phyloP scores from a whole-genome alignment of 1,284 basidiomycete species.

The Ustilago bromivora region DNA sequence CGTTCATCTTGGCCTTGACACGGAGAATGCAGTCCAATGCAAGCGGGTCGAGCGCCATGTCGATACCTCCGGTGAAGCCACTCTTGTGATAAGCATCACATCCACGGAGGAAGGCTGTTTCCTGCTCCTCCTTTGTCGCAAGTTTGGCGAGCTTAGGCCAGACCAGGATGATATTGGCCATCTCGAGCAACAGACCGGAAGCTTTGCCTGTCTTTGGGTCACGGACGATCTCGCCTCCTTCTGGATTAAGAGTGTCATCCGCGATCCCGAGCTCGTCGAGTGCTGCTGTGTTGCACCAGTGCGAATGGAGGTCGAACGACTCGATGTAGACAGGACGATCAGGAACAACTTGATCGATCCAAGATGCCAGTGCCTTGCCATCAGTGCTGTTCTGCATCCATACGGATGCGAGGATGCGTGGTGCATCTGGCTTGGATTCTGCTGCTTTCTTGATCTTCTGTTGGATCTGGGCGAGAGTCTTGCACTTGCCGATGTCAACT shows the following conservation, averaged over 20 bases:
- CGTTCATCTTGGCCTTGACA: slow-evolving; percentile 28
- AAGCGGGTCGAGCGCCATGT: slow-evolving; percentile 39
- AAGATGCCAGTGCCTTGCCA: slow-evolving; percentile 33
- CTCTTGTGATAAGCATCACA: slow-evolving; percentile 36
- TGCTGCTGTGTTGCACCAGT: slow-evolving; percentile 49
- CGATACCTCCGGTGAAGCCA: slow-evolving; percentile 48
- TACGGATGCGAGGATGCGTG: slow-evolving; percentile 36
- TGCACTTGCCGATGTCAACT: slow-evolving; percentile 44
- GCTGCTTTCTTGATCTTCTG: slow-evolving; percentile 37
- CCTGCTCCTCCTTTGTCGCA: slow-evolving; percentile 30
- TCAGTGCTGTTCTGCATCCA: slow-evolving; percentile 51
- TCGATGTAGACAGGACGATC: slow-evolving; percentile 48
- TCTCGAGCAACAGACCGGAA: slow-evolving; percentile 42
- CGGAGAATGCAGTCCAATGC: slow-evolving; percentile 38
- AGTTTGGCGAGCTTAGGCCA: slow-evolving; percentile 35
- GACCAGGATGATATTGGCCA: slow-evolving; percentile 43
- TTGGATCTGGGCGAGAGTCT: slow-evolving; percentile 42
- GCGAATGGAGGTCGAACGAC: slow-evolving; percentile 44
- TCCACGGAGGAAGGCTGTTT: slow-evolving; percentile 31
- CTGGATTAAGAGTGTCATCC: slow-evolving; percentile 37
- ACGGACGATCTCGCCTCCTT: slow-evolving; percentile 46
- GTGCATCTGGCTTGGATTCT: slow-evolving; percentile 35
- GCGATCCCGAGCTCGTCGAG: slow-evolving; percentile 45
- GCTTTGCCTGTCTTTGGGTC: slow-evolving; percentile 35
- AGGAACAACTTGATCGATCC: slow-evolving; percentile 42